Evolutionary conservation across 371 early-diverging fungal genomes (phyloP).

Genomic region (Parasitella parasitica): DNA sequence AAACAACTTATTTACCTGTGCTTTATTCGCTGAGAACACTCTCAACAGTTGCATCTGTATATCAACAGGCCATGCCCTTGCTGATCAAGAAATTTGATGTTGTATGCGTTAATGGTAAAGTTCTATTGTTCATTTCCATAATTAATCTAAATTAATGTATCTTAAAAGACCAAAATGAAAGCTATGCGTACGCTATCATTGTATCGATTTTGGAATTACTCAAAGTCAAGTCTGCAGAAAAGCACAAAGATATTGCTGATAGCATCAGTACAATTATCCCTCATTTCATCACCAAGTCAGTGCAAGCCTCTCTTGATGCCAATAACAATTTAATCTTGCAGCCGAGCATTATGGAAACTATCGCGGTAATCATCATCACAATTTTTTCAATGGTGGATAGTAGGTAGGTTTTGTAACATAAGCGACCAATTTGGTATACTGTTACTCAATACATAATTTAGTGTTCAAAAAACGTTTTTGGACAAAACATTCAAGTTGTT

Average conservation of each 20-base stretch:
- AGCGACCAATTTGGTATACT: no score
- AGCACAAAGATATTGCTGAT: slow-evolving; percentile 48
- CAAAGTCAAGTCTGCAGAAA: slow-evolving; percentile 35
- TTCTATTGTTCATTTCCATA: no score
- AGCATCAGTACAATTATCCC: slow-evolving; percentile 48
- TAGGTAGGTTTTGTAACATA: no score
- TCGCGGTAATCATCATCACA: slow-evolving; percentile 47
- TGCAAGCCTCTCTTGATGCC: slow-evolving; percentile 41
- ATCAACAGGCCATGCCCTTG: slow-evolving; percentile 23
- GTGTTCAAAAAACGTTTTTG: slow-evolving; percentile 47
- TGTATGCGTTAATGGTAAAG: slow-evolving; percentile 34
- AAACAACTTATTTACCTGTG: slow-evolving; percentile 14
- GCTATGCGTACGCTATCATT: slow-evolving; percentile 49
- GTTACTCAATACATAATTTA: no score
- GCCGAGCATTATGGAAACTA: slow-evolving; percentile 33
- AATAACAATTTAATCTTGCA: slow-evolving; percentile 26
- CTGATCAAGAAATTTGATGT: slow-evolving; percentile 38
- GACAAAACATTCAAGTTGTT: slow-evolving; percentile 52
- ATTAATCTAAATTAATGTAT: background rate
- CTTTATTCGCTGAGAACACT: slow-evolving; percentile 31
- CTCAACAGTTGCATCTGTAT: slow-evolving; percentile 28
- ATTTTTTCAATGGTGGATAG: slow-evolving; percentile 48
- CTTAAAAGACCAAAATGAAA: slow-evolving; percentile 17
- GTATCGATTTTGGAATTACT: slow-evolving; percentile 44
- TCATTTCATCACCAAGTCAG: slow-evolving; percentile 44